Evolutionary conservation across 495 filamentous ascomycete species (phyloP).

Genomic region (Podospora fimiseda): DNA sequence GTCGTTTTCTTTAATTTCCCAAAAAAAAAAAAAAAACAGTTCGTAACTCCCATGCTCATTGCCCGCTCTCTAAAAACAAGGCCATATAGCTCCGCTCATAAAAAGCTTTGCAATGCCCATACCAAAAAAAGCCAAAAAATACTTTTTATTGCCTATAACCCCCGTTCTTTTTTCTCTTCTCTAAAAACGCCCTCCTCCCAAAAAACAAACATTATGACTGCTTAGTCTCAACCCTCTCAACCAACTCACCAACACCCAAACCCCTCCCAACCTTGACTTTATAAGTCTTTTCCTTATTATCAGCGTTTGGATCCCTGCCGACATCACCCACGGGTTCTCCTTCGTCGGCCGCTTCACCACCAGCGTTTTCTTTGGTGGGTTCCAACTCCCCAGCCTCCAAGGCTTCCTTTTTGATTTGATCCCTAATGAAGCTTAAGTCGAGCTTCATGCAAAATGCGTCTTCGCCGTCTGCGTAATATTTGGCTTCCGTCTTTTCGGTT

Average conservation of each 20-base stretch:
- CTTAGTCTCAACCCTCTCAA: constrained; percentile 69
- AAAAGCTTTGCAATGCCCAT: neutral
- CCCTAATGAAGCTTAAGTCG: constrained; percentile 60
- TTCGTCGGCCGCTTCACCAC: constrained; percentile 31
- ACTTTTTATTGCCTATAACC: too few species aligned
- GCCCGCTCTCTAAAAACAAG: neutral
- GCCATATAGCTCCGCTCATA: neutral
- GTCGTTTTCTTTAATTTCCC: neutral
- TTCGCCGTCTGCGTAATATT: constrained; percentile 98
- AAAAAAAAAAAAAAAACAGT: neutral
- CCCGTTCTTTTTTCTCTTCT: too few species aligned
- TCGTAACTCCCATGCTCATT: neutral
- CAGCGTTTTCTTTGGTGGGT: constrained; percentile 16
- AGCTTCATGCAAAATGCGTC: constrained; percentile 93
- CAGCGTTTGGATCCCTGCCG: constrained; percentile 34
- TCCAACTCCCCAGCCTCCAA: constrained; percentile 32
- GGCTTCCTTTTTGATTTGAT: constrained; percentile 37
- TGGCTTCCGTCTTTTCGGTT: constrained; percentile 80
- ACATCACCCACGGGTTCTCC: constrained; percentile 41
- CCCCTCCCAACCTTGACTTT: constrained; percentile 75
- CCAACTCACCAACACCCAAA: constrained; percentile 77
- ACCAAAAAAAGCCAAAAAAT: too few species aligned
- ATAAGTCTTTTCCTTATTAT: constrained; percentile 32
- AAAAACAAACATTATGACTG: neutral
- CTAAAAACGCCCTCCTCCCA: too few species aligned